phyloP scores from a whole-genome alignment of 352 stramenopile genomes.

The Globisporangium emineosum region DNA sequence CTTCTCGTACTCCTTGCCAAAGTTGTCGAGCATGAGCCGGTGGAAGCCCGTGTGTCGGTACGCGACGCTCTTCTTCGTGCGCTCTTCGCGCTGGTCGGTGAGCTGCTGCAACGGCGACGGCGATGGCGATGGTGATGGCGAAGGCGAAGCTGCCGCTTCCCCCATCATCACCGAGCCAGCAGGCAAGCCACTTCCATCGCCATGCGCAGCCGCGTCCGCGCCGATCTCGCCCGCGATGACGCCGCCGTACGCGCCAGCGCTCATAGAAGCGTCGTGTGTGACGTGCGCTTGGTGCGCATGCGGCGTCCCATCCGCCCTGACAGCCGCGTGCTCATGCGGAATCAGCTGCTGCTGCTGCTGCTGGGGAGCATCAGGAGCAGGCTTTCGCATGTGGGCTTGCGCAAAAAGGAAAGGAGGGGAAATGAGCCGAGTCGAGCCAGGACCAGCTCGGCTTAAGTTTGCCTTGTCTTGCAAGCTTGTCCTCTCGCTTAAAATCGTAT shows the following conservation, averaged over 20 bases:
- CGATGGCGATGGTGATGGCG: neutral
- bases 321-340: neutral
- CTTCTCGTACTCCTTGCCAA: conserved; percentile 32
- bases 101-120: neutral
- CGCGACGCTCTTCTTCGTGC: conserved; percentile 37
- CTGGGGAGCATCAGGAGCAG: neutral
- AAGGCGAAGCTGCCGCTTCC: neutral
- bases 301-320: neutral
- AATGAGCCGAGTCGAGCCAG: conserved; percentile 2
- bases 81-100: conserved; percentile 12
- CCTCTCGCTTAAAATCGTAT: no score
- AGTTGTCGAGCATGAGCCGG: conserved; percentile 21
- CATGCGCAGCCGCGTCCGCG: neutral
- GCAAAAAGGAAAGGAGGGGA: neutral
- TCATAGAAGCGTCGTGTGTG: neutral
- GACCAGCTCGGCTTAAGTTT: neutral
- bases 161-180: neutral
- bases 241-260: neutral
- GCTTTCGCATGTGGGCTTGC: neutral
- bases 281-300: neutral
- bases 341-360: neutral
- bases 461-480: no score
- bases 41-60: conserved; percentile 38
- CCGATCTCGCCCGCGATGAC: neutral
- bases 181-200: neutral